Evolutionary conservation across 192 early-diverging fungal genomes (phyloP).

Genomic region (Chytriomyces sp.): DNA sequence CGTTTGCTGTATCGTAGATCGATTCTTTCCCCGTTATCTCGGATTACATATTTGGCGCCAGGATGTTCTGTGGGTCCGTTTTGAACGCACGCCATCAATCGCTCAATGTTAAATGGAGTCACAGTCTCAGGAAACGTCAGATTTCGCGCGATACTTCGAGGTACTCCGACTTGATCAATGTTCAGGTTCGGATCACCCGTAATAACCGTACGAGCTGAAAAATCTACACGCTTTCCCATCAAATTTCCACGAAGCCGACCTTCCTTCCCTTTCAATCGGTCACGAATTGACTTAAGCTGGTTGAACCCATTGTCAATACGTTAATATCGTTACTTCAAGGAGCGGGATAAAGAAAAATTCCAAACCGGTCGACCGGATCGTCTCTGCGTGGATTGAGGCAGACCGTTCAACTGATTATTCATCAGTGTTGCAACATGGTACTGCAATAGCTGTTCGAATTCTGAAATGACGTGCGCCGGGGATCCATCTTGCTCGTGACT

Average conservation of each 20-base stretch:
- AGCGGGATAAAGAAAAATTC: conserved; percentile 3
- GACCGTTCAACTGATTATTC: conserved; percentile 94
- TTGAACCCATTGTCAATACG: neutral
- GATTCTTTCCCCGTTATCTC: conserved; percentile 91
- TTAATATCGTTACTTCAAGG: neutral
- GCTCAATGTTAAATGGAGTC: conserved; percentile 94
- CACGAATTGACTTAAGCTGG: conserved; percentile 90
- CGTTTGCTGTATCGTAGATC: conserved; percentile 87
- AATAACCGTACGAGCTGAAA: conserved; percentile 98
- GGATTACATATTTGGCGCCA: conserved; percentile 96
- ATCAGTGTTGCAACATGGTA: conserved; percentile 97
- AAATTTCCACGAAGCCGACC: conserved; percentile 97
- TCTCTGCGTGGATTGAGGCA: conserved; percentile 89
- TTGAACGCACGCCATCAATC: conserved; percentile 81
- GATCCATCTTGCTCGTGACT: conserved; percentile 84
- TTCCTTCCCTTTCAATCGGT: conserved; percentile 98
- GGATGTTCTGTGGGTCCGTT: conserved; percentile 94
- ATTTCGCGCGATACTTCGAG: conserved; percentile 94
- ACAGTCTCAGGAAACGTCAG: conserved; percentile 97
- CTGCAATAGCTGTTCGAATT: conserved; percentile 87
- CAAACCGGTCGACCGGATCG: conserved; percentile 84
- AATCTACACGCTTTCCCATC: conserved; percentile 99
- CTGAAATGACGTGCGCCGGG: conserved; percentile 84
- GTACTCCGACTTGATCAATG: conserved; percentile 99
- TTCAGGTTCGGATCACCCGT: conserved; percentile 97